Percentiles rank a stretch among this genome's conserved stretches.
These are phyloP conservation scores for Cladorrhinum sp. DNA, from an alignment of 2,329 filamentous ascomycete genomes.

Conservation along the genomic window DNA sequence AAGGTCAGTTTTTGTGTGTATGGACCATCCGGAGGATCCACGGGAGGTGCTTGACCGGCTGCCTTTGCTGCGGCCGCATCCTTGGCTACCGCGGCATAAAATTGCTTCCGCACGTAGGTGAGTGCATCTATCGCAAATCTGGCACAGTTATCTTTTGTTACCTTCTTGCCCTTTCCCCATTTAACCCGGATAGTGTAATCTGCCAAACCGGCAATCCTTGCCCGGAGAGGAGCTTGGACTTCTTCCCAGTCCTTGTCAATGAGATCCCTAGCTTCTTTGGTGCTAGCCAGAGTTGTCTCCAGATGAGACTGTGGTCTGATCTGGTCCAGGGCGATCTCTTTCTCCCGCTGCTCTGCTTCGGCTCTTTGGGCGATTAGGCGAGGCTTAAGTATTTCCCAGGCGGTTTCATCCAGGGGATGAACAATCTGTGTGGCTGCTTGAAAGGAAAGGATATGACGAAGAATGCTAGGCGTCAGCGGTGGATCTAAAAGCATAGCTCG, in stretches of 20 bases:
- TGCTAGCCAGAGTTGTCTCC: conserved; percentile 29
- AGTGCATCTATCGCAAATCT: conserved; percentile 72
- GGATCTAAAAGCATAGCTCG: conserved; percentile 65
- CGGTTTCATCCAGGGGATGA: conserved; percentile 62
- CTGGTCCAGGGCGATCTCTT: conserved; percentile 31
- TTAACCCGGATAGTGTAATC: conserved; percentile 64
- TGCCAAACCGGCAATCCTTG: conserved; percentile 62
- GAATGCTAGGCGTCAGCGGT: conserved; percentile 58
- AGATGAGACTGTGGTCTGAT: conserved; percentile 17
- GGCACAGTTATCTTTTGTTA: conserved; percentile 61
- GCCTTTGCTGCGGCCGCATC: conserved; percentile 47
- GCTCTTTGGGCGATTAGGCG: conserved; percentile 64
- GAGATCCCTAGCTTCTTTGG: conserved; percentile 54
- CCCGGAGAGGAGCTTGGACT: conserved; percentile 63
- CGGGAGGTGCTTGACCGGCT: conserved; percentile 42
- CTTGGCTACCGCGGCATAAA: conserved; percentile 58
- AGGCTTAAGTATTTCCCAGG: conserved; percentile 67
- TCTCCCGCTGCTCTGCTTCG: conserved; percentile 59
- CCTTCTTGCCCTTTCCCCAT: conserved; percentile 62
- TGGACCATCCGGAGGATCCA: conserved; percentile 51
- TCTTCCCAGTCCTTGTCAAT: conserved; percentile 70
- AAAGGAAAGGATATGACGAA: conserved; percentile 71
- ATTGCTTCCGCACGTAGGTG: conserved; percentile 62
- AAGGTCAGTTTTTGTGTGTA: conserved; percentile 64
- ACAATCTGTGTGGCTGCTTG: conserved; percentile 69